Evolutionary conservation across 257 asterid genomes (phyloP), one percentile per base, ranked within the genome.

Genomic region (Cordia subcordata): DNA sequence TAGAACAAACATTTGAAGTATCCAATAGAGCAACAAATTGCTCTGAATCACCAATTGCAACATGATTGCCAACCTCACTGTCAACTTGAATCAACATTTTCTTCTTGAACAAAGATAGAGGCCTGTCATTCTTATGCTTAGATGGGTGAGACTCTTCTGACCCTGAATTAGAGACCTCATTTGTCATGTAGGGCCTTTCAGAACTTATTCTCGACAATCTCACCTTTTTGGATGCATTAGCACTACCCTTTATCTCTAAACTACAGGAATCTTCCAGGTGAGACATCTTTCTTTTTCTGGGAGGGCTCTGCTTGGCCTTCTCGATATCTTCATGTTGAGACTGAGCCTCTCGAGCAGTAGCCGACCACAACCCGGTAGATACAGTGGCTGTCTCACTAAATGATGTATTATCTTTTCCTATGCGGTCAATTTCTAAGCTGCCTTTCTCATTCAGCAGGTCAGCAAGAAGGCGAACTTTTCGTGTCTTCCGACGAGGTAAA

Each of bases 391-490:
- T 11, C 10, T 10, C 15, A 42, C 15, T 11, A 10, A 14, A 42
- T 14, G 47, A 42, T 13, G 67, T 49, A 53, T 19, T 56, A 66
- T 5, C 78, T 65, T 21, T 68, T 21, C 13, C 47, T 65, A 60
- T 75, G 13, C 63, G 63, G 47, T 55, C 74, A 32, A 18, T 51
- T 37, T 20, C 60, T 37, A 75, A 61, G 44, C 60, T 68, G 68
- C 22, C 76, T 62, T 75, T 72, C 27, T 65, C 86, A 62, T 66
- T 76, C 81, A 93, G 63, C 58, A 93, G 78, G 60, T 93, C 97
- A 50, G 86, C 75, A 71, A 89, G 63, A 66, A 75, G 80, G 32
- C 97, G 95, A 61, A 86, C 62, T 73, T 86, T 92, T 42, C 77
- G 78, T 65, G 75, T 73, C 67, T 84, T 81, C 59, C 70, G 73